Conservation (phyloP, 1,284 basidiomycete species). For the Pseudozyma thailandica region DNA sequence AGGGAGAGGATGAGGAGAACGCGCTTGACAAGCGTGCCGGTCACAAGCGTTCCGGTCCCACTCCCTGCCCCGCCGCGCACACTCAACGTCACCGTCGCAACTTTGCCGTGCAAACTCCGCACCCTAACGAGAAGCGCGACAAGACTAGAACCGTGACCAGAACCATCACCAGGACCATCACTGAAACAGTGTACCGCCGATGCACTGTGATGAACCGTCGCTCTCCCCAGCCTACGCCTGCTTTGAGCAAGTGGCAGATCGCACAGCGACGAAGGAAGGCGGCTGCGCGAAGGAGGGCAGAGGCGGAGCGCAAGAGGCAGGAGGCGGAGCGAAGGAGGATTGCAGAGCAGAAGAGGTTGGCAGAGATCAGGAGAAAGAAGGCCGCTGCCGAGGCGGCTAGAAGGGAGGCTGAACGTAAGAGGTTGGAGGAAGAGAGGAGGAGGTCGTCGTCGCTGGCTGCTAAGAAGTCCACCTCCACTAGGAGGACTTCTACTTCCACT, state of each 20-base stretch:
- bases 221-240: constrained; percentile 1
- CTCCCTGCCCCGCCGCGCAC: constrained; percentile 30
- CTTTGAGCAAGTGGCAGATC: background rate
- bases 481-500: constrained; percentile 3
- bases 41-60: constrained; percentile 32
- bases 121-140: constrained; percentile 26
- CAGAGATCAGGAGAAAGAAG: background rate
- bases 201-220: constrained; percentile 28
- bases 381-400: background rate
- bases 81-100: constrained; percentile 19
- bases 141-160: constrained; percentile 19
- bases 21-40: no score
- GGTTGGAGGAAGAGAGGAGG: constrained; percentile 2
- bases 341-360: background rate
- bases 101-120: constrained; percentile 16
- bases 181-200: constrained; percentile 31
- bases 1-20: constrained; percentile 8
- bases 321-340: background rate
- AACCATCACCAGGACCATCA: constrained; percentile 32
- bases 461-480: background rate
- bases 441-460: background rate
- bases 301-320: background rate
- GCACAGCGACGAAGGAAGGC: background rate
- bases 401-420: background rate
- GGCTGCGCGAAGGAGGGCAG: background rate